Conservation (phyloP, 2,329 filamentous ascomycete genomes). For the Fusarium vanettenii region DNA sequence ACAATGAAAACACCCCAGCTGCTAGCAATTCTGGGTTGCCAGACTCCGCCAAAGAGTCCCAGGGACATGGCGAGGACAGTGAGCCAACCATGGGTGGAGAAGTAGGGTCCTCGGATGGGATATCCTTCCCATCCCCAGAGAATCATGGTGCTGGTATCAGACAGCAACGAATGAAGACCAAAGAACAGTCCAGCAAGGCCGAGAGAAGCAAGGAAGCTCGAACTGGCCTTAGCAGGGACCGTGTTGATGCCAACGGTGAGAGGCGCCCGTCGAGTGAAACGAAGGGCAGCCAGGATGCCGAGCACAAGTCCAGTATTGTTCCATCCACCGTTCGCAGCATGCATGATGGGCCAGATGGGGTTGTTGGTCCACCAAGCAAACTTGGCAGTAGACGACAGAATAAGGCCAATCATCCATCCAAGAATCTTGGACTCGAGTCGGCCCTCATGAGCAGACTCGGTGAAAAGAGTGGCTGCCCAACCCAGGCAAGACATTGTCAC, state of each 20-base stretch:
- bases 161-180: constrained; percentile 89
- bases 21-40: constrained; percentile 74
- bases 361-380: constrained; percentile 96
- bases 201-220: constrained; percentile 76
- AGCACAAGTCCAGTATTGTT: constrained; percentile 85
- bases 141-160: constrained; percentile 99
- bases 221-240: constrained; percentile 65
- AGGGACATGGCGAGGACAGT: constrained; percentile 89
- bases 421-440: constrained; percentile 85
- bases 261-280: constrained; percentile 77
- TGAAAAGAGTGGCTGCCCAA: constrained; percentile 85
- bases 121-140: constrained; percentile 98
- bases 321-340: constrained; percentile 89
- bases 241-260: constrained; percentile 53
- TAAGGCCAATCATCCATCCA: constrained; percentile 83
- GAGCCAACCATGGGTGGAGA: constrained; percentile 89
- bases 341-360: constrained; percentile 95
- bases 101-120: constrained; percentile 86
- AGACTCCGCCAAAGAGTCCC: constrained; percentile 82
- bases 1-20: constrained; percentile 84
- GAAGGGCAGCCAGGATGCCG: constrained; percentile 78
- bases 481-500: constrained; percentile 84
- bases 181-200: constrained; percentile 90
- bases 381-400: constrained; percentile 89
- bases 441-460: constrained; percentile 78